These are phyloP conservation scores for Mucor circinelloides DNA, from an alignment of 371 early-diverging fungal genomes.

Conservation along the genomic window DNA sequence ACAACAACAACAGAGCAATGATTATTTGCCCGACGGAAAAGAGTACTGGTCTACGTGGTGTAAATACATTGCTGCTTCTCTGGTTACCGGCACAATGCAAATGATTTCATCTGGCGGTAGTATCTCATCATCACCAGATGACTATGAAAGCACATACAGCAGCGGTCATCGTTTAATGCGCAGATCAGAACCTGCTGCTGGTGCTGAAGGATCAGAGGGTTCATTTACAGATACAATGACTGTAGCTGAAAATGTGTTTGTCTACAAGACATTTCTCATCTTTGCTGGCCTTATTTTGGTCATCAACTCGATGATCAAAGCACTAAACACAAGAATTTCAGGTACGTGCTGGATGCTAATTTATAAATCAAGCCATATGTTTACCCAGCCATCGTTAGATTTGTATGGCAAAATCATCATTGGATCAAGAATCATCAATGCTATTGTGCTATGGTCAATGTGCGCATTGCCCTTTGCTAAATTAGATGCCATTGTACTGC, in stretches of 20 bases:
- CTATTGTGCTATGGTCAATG: slow-evolving; percentile 46
- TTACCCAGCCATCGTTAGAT: slow-evolving; percentile 21
- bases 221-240: slow-evolving; percentile 15
- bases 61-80: slow-evolving; percentile 4
- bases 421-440: slow-evolving; percentile 41
- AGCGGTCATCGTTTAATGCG: slow-evolving; percentile 5
- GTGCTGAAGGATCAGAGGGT: slow-evolving; percentile 11
- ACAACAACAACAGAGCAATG: background rate
- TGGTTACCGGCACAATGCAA: background rate
- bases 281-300: slow-evolving; percentile 48
- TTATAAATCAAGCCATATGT: background rate
- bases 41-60: background rate
- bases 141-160: background rate
- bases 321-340: slow-evolving; percentile 46
- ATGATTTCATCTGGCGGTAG: background rate
- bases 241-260: slow-evolving; percentile 35
- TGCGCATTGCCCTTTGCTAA: slow-evolving; percentile 53
- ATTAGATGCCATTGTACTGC: slow-evolving; percentile 42
- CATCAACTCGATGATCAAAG: slow-evolving; percentile 50
- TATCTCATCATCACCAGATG: background rate
- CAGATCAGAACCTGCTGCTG: slow-evolving; percentile 20
- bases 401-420: slow-evolving; percentile 52
- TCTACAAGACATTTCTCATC: slow-evolving; percentile 53
- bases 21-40: background rate
- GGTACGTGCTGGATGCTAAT: slow-evolving; percentile 16